These are phyloP conservation scores for Colletotrichum sp. DNA, from an alignment of 2,329 filamentous ascomycete genomes.

Conservation along the genomic window DNA sequence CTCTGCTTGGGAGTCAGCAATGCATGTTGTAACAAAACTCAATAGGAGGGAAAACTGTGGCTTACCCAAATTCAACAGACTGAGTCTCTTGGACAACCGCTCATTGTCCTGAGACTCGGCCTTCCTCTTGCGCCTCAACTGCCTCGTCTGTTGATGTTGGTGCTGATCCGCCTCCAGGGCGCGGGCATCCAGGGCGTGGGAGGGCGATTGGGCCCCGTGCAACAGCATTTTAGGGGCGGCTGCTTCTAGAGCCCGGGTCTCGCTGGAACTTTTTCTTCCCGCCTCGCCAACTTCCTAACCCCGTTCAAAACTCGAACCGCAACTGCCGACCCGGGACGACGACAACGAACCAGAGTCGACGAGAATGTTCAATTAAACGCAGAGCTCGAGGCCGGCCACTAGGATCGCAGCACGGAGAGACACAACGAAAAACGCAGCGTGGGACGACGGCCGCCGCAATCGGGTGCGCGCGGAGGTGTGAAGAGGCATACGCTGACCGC, in stretches of 20 bases:
- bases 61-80: conserved; percentile 81
- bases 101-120: conserved; percentile 67
- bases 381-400: not conserved
- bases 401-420: conserved; percentile 4
- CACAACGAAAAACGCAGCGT: not conserved
- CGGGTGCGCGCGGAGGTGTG: not conserved
- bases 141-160: conserved; percentile 21
- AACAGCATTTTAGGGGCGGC: conserved; percentile 34
- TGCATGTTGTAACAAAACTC: not conserved
- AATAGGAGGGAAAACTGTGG: conserved; percentile 5
- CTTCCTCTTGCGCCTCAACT: conserved; percentile 60
- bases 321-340: conserved; percentile 1
- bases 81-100: conserved; percentile 83
- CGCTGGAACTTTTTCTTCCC: conserved; percentile 5
- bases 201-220: conserved; percentile 37
- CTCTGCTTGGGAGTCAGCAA: conserved; percentile 49
- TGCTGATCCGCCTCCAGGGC: conserved; percentile 20
- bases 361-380: conserved; percentile 6
- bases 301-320: not conserved
- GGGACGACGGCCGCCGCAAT: conserved; percentile 1
- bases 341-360: not conserved
- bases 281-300: not conserved
- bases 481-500: not conserved
- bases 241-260: not conserved
- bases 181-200: conserved; percentile 16